These are phyloP conservation scores for Magnusiomyces paraingens DNA, from an alignment of 1,139 yeast species.

Conservation along the genomic window DNA sequence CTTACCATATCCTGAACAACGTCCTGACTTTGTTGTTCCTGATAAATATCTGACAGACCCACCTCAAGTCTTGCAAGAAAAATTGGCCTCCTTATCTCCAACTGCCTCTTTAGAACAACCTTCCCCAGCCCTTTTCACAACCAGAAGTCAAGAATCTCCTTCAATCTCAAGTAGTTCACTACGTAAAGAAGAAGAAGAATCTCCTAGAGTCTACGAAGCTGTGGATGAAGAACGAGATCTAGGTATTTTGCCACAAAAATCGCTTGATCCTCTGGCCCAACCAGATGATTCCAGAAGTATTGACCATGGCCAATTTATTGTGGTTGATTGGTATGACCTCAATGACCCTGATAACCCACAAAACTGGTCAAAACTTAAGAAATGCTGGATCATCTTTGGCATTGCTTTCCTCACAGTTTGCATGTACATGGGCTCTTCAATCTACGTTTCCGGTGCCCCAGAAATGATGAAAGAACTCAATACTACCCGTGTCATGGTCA, in stretches of 20 bases:
- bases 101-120: too few species aligned
- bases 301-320: constrained; percentile 8
- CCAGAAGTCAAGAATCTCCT: too few species aligned
- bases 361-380: constrained; percentile 46
- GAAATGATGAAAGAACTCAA: constrained; percentile 40
- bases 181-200: too few species aligned
- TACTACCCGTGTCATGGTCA: constrained; percentile 39
- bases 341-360: constrained; percentile 53
- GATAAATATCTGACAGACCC: constrained; percentile 10
- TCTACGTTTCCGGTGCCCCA: constrained; percentile 50
- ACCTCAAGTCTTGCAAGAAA: neutral
- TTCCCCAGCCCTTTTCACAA: too few species aligned
- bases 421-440: constrained; percentile 57
- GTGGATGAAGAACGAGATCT: constrained; percentile 9
- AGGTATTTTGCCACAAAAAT: neutral
- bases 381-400: constrained; percentile 37
- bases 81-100: too few species aligned
- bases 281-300: constrained; percentile 1
- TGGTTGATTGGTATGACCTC: constrained; percentile 42
- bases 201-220: neutral
- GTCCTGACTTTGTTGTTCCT: constrained; percentile 19
- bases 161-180: too few species aligned
- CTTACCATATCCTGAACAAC: constrained; percentile 17
- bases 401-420: constrained; percentile 44
- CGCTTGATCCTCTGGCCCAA: constrained; percentile 4